Base-by-base conservation (phyloP, 495 filamentous ascomycete species). In the Clohesyomyces aquaticus region DNA sequence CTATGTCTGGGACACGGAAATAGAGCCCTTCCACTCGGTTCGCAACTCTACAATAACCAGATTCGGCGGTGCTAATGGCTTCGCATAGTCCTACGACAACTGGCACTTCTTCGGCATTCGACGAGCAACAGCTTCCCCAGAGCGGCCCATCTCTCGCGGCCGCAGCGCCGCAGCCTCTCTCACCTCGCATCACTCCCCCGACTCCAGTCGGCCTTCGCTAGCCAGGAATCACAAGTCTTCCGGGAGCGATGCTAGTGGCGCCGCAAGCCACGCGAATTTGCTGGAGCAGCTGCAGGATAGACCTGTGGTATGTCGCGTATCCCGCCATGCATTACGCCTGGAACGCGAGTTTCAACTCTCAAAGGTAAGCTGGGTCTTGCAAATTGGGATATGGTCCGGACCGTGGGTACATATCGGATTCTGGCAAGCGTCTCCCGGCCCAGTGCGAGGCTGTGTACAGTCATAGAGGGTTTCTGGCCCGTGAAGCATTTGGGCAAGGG, bases 271-370 rank as follows among this genome's bases (percentile, higher is more conserved):
- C 10, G 29, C 57, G 16, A 42, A 29, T 11, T 26, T 18, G 4
- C 3, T 27, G 22, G 61, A 65, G 18, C 22, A 52, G 18, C 65
- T 65, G 1, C 26, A 38, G 32, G 55, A 61, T 26, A 25, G 61
- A 9, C 76, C 77, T 2, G 85, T 96, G 14, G 77, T 95, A 26
- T 91, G 90, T 45, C 82, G 90, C 10, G 80, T 96, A 27, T 96
- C 92, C 0, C 86, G 82, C 55, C 90, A 96, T 74, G 79, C 84
- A 12, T 80, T 96, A 45, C 83, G 91, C 19, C 81, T 96, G 49
- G 92, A 96, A 76, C 83, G 91, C 52, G 87, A 91, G 70, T 95
- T 87, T 71, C 89, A 94, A 66, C 88, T 93, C 67, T 80, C 84
- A 59, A 88, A 87, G 55, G 52, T 55, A 21, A 19, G 52, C 43